Evolutionary conservation across 1,284 basidiomycete species (phyloP).

Genomic region (Pisolithus thermaeus): DNA sequence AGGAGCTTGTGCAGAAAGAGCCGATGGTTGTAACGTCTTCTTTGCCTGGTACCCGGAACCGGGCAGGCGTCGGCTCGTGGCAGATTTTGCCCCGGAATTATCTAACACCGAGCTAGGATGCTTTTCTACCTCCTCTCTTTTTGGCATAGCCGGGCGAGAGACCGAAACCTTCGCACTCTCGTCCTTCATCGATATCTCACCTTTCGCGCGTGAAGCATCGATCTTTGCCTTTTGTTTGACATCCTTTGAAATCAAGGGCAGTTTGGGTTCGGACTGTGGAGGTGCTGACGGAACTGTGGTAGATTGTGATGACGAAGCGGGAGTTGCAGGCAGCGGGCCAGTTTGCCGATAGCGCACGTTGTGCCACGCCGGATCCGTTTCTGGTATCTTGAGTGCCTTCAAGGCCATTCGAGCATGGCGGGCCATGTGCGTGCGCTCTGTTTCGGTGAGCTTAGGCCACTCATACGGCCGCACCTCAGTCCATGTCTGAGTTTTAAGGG

Average conservation of each 20-base stretch:
- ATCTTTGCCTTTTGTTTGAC: constrained; percentile 40
- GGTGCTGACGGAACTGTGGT: constrained; percentile 4
- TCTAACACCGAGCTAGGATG: constrained; percentile 8
- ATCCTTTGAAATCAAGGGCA: constrained; percentile 36
- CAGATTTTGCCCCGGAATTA: constrained; percentile 11
- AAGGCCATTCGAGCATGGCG: constrained; percentile 45
- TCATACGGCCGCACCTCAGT: constrained; percentile 63
- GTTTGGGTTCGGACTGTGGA: constrained; percentile 33
- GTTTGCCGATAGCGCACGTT: constrained; percentile 31
- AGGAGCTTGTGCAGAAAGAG: constrained; percentile 1
- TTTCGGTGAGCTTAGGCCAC: constrained; percentile 42
- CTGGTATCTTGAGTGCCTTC: constrained; percentile 44
- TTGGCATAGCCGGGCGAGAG: constrained; percentile 18
- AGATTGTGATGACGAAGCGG: constrained; percentile 11
- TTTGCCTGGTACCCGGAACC: constrained; percentile 43
- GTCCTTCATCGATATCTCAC: constrained; percentile 49
- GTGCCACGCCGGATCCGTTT: constrained; percentile 53
- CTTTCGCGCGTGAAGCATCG: constrained; percentile 35
- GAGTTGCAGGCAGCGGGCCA: constrained; percentile 6
- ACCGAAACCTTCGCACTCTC: constrained; percentile 35
- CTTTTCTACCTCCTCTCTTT: constrained; percentile 27
- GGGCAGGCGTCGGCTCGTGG: constrained; percentile 33
- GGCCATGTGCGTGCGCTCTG: constrained; percentile 41
- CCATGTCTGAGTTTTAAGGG: constrained; percentile 52
- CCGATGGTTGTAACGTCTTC: constrained; percentile 20